These are phyloP conservation scores for Tylopilus plumbeoviolaceoides DNA, from an alignment of 768 basidiomycete genomes.

Conservation along the genomic window DNA sequence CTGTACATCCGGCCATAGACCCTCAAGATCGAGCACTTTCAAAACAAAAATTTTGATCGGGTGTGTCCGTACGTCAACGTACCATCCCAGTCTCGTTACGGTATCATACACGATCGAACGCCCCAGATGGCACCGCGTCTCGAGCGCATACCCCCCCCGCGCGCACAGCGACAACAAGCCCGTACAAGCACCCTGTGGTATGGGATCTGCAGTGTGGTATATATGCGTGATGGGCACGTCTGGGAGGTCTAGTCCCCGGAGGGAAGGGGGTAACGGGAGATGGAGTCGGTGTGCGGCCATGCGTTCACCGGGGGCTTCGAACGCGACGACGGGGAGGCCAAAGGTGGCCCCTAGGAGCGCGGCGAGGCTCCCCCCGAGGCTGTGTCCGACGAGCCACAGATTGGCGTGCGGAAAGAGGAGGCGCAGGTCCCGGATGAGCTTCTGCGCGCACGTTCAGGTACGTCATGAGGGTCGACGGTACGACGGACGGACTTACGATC, in stretches of 20 bases:
- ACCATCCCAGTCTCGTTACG: conserved; percentile 58
- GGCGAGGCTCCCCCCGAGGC: conserved; percentile 63
- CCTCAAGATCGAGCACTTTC: conserved; percentile 47
- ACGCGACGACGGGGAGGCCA: conserved; percentile 60
- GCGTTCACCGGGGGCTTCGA: conserved; percentile 63
- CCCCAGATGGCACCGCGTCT: conserved; percentile 61
- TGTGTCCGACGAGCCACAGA: conserved; percentile 60
- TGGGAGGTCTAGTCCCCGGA: conserved; percentile 8
- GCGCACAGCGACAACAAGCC: conserved; percentile 51
- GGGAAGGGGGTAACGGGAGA: conserved; percentile 49
- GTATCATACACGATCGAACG: conserved; percentile 65
- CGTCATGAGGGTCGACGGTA: background rate
- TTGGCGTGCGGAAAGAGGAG: conserved; percentile 53
- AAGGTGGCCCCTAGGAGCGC: conserved; percentile 62
- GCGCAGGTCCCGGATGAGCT: conserved; percentile 55
- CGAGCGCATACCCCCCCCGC: conserved; percentile 62
- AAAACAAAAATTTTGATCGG: conserved; percentile 52
- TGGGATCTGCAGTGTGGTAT: conserved; percentile 70
- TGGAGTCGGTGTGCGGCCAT: conserved; percentile 59
- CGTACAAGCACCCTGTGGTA: conserved; percentile 56
- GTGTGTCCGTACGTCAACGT: conserved; percentile 52
- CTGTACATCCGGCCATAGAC: conserved; percentile 36
- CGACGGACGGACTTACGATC: conserved; percentile 49
- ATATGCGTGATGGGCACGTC: conserved; percentile 41
- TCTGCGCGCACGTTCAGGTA: conserved; percentile 27